Evolutionary conservation across 2,329 filamentous ascomycete species (phyloP).

Genomic region (Microcyclospora pomicola): DNA sequence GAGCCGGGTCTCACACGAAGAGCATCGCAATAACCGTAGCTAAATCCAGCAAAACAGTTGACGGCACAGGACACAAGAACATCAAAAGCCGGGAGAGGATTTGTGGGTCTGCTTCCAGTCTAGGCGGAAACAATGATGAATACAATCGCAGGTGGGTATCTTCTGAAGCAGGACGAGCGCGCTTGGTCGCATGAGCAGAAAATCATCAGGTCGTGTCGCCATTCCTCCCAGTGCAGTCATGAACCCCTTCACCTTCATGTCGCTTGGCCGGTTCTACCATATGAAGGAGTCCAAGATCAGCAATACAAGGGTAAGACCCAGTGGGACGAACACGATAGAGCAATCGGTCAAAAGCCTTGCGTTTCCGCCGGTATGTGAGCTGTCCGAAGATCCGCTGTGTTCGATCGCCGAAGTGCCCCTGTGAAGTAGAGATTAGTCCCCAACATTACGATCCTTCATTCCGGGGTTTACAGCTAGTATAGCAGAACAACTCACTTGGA

Average conservation of each 20-base stretch:
- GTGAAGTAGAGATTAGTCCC: not conserved
- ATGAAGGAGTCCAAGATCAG: no score
- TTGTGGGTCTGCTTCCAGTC: no score
- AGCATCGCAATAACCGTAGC: conserved; percentile 32
- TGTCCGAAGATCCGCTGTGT: conserved; percentile 1
- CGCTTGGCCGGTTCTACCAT: no score
- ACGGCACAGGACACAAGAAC: conserved; percentile 32
- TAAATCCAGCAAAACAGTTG: conserved; percentile 22
- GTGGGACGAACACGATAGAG: not conserved
- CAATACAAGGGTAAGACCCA: no score
- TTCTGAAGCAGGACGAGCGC: no score
- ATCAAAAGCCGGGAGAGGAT: conserved; percentile 23
- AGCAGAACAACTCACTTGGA: conserved; percentile 8
- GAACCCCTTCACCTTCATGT: no score
- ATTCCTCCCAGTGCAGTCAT: no score
- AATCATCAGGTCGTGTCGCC: no score
- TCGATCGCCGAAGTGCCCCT: conserved; percentile 1
- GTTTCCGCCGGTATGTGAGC: not conserved
- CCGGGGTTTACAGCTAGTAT: not conserved
- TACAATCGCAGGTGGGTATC: no score
- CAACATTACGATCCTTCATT: not conserved
- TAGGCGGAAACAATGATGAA: no score
- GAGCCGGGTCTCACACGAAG: conserved; percentile 27
- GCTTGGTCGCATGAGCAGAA: no score
- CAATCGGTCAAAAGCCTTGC: conserved; percentile 1